Evolutionary conservation across 2,329 filamentous ascomycete genomes (phyloP).

Genomic region (Colletotrichum tabaci): DNA sequence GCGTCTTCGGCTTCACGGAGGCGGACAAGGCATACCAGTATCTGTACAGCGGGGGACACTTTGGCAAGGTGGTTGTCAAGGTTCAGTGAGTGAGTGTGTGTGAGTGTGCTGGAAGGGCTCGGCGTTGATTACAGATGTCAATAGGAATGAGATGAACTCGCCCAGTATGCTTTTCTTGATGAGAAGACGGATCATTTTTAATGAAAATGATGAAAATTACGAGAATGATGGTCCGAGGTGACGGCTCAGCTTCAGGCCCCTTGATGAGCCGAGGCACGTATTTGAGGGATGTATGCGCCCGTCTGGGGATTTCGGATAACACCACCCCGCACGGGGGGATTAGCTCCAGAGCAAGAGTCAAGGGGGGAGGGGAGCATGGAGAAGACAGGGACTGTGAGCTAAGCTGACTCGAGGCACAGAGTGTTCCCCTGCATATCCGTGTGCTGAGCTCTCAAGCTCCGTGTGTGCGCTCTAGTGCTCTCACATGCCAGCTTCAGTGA

Average conservation of each 20-base stretch:
- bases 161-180: neutral
- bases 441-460: too few species aligned
- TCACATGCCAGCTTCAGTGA: conserved; percentile 10
- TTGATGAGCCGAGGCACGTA: conserved; percentile 29
- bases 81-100: conserved; percentile 47
- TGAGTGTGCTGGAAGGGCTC: too few species aligned
- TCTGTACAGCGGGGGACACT: conserved; percentile 67
- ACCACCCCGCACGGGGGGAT: conserved; percentile 4
- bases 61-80: conserved; percentile 70
- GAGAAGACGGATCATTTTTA: neutral
- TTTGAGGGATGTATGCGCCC: neutral
- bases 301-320: conserved; percentile 23
- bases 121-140: neutral
- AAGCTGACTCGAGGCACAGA: conserved; percentile 13
- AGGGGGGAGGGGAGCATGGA: neutral
- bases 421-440: neutral
- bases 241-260: neutral
- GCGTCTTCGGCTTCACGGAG: conserved; percentile 62
- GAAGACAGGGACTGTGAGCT: conserved; percentile 18
- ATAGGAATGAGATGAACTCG: neutral
- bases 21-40: conserved; percentile 66
- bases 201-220: neutral
- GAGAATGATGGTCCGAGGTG: neutral
- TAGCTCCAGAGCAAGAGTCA: too few species aligned
- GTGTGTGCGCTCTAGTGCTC: neutral